Conservation (phyloP, 495 filamentous ascomycete species). For the Xylaria acuta region DNA sequence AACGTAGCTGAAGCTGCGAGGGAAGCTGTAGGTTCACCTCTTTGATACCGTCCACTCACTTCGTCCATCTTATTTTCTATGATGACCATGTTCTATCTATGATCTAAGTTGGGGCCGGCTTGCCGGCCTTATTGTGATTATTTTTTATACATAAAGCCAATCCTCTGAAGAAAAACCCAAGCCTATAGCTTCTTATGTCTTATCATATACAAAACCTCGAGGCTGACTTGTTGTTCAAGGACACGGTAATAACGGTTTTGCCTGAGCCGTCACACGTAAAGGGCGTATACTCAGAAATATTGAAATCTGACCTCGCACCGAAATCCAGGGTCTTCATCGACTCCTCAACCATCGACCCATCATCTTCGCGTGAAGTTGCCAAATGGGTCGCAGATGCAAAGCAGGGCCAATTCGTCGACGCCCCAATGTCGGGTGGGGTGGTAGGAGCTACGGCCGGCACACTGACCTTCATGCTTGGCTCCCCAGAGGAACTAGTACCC, state of each 20-base stretch:
- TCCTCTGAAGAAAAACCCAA: constrained; percentile 61
- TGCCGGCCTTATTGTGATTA: constrained; percentile 55
- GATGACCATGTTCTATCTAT: constrained; percentile 66
- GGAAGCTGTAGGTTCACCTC: constrained; percentile 68
- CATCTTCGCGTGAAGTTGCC: constrained; percentile 72
- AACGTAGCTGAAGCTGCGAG: constrained; percentile 68
- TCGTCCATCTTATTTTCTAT: constrained; percentile 36
- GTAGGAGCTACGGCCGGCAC: constrained; percentile 80
- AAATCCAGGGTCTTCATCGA: constrained; percentile 74
- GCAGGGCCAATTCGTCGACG: constrained; percentile 71
- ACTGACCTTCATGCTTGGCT: constrained; percentile 86
- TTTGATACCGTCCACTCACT: not conserved
- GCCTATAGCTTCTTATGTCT: constrained; percentile 11
- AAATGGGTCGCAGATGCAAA: constrained; percentile 62
- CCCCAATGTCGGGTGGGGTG: constrained; percentile 85
- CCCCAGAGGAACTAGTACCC: constrained; percentile 62
- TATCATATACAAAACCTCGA: not conserved
- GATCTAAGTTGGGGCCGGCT: constrained; percentile 64
- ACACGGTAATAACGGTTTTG: constrained; percentile 78
- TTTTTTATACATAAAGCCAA: constrained; percentile 64
- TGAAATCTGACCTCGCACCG: constrained; percentile 54
- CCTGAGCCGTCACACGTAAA: constrained; percentile 83
- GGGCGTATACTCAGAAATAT: constrained; percentile 70
- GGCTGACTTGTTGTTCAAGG: constrained; percentile 54
- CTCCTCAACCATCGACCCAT: constrained; percentile 85